These are phyloP conservation scores for Starmera pachycereana DNA, from an alignment of 805 yeast genomes.

Conservation along the genomic window DNA sequence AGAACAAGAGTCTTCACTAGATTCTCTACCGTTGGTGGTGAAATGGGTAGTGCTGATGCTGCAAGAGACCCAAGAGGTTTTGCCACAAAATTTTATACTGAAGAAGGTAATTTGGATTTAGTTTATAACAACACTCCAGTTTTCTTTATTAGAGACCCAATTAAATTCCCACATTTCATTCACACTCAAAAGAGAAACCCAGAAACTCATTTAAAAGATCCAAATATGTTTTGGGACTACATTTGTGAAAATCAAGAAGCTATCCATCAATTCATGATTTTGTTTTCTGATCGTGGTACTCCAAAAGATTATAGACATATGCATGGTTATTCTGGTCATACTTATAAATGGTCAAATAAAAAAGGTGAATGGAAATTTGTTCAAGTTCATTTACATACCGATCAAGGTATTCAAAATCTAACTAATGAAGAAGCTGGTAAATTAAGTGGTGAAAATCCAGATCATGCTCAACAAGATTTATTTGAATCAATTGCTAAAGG, in stretches of 20 bases:
- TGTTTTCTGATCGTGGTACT: conserved; percentile 78
- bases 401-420: conserved; percentile 47
- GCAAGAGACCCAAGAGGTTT: conserved; percentile 87
- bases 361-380: conserved; percentile 72
- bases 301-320: conserved; percentile 66
- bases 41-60: conserved; percentile 70
- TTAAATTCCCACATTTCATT: conserved; percentile 79
- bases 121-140: conserved; percentile 83
- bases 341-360: conserved; percentile 70
- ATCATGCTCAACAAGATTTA: conserved; percentile 70
- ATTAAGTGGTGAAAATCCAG: conserved; percentile 71
- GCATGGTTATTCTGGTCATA: conserved; percentile 82
- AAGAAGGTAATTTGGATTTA: conserved; percentile 77
- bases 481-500: conserved; percentile 71
- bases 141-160: conserved; percentile 76
- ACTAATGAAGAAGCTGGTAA: conserved; percentile 51
- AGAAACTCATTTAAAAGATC: conserved; percentile 65
- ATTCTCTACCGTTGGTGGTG: conserved; percentile 86
- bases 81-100: conserved; percentile 70
- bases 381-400: conserved; percentile 63
- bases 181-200: conserved; percentile 88
- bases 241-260: conserved; percentile 62
- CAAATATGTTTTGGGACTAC: conserved; percentile 77
- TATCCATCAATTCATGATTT: conserved; percentile 59
- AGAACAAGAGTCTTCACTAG: conserved; percentile 64